Evolutionary conservation across 805 yeast species (phyloP).

Genomic region (Pichia kluyveri): DNA sequence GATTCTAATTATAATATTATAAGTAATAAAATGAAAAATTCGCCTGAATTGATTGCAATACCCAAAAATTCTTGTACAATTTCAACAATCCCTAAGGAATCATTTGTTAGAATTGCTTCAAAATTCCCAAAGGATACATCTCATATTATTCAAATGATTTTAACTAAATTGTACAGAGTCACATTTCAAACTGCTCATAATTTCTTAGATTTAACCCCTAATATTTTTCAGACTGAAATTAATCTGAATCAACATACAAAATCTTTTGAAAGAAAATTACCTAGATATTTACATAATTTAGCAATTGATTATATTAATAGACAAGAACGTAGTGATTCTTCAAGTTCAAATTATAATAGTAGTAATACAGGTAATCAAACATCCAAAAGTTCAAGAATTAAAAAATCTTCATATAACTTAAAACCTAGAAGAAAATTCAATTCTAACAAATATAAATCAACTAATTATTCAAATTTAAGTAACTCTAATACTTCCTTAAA

Average conservation of each 20-base stretch:
- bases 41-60: conserved; percentile 48
- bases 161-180: conserved; percentile 79
- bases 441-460: not conserved
- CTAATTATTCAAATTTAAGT: not conserved
- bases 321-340: not conserved
- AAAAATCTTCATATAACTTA: not conserved
- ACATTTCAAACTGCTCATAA: conserved; percentile 86
- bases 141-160: conserved; percentile 87
- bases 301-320: conserved; percentile 5
- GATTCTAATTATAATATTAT: not conserved
- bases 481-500: not conserved
- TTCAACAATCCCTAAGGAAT: conserved; percentile 82
- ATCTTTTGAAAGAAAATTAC: conserved; percentile 36
- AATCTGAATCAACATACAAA: conserved; percentile 42
- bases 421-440: not conserved
- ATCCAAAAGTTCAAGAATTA: not conserved
- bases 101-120: conserved; percentile 61
- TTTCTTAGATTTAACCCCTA: conserved; percentile 77
- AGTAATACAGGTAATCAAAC: not conserved
- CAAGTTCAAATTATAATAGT: not conserved
- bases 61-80: conserved; percentile 74
- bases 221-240: conserved; percentile 69
- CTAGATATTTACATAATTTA: conserved; percentile 49
- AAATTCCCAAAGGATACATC: conserved; percentile 86
- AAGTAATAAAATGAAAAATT: not conserved